phyloP scores from a whole-genome alignment of 306 rosid genomes.

The Prunus dulcis region DNA sequence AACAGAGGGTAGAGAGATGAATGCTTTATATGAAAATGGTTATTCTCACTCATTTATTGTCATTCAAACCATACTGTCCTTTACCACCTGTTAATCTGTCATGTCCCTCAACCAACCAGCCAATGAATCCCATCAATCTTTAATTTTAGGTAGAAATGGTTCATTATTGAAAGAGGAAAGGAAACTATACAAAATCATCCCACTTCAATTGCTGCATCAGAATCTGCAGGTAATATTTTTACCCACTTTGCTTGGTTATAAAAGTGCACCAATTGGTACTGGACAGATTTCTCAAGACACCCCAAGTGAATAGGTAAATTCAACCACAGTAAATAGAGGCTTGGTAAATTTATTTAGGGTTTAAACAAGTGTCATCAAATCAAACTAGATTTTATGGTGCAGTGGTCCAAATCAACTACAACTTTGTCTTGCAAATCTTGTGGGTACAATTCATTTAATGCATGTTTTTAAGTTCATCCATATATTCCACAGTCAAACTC shows the following conservation, averaged over 20 bases:
- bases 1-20: conserved; percentile 19
- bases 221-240: background rate
- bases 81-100: background rate
- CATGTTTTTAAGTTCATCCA: background rate
- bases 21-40: conserved; percentile 26
- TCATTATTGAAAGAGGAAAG: background rate
- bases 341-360: background rate
- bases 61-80: conserved; percentile 23
- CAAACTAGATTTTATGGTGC: background rate
- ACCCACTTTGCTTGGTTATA: background rate
- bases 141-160: background rate
- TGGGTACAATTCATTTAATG: background rate
- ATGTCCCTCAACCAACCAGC: background rate
- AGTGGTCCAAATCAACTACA: conserved; percentile 20
- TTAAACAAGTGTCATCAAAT: conserved; percentile 1
- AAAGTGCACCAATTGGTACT: background rate
- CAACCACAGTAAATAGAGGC: conserved; percentile 16
- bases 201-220: background rate
- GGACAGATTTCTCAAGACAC: background rate
- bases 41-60: conserved; percentile 41
- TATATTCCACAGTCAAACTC: background rate
- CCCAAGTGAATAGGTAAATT: background rate
- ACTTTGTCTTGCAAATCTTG: conserved; percentile 7
- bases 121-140: background rate
- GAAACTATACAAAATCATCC: background rate